A percentile compares a stretch with the other conserved stretches of the same genome.
phyloP scores from a whole-genome alignment of 257 asterid species.

The Capsicum rhomboideum region DNA sequence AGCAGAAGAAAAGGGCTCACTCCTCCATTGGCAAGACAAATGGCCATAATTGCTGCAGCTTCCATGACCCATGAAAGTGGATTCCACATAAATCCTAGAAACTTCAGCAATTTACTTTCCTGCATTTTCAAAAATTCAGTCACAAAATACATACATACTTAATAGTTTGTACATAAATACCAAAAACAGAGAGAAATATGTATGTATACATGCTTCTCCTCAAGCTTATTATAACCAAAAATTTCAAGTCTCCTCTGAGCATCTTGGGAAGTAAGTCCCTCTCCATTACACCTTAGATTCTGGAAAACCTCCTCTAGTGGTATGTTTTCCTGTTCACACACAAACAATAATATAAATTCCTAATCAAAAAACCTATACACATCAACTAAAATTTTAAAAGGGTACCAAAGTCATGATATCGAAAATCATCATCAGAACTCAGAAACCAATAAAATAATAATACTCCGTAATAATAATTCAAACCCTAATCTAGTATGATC shows the following conservation, averaged over 20 bases:
- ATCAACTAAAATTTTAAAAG: not conserved
- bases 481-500: not conserved
- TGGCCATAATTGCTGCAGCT: slow-evolving; percentile 96
- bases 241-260: slow-evolving; percentile 76
- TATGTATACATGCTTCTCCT: slow-evolving; percentile 66
- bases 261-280: slow-evolving; percentile 63
- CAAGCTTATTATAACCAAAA: slow-evolving; percentile 90
- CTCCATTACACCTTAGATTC: slow-evolving; percentile 79
- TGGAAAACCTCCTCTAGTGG: slow-evolving; percentile 90
- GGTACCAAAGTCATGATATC: not conserved
- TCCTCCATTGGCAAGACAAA: slow-evolving; percentile 96
- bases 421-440: not conserved
- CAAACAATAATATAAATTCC: not conserved
- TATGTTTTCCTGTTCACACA: slow-evolving; percentile 60
- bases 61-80: slow-evolving; percentile 99
- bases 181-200: not conserved
- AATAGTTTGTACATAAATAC: too few relatives aligned
- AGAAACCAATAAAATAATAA: not conserved
- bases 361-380: too few relatives aligned
- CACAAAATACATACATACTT: not conserved
- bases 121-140: not conserved
- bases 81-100: slow-evolving; percentile 96
- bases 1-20: slow-evolving; percentile 24
- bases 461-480: not conserved
- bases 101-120: slow-evolving; percentile 85